A percentile compares a stretch with the other conserved stretches of the same genome.
Conservation (phyloP, 169 alveolate genomes). For the Plasmodium sp. region DNA sequence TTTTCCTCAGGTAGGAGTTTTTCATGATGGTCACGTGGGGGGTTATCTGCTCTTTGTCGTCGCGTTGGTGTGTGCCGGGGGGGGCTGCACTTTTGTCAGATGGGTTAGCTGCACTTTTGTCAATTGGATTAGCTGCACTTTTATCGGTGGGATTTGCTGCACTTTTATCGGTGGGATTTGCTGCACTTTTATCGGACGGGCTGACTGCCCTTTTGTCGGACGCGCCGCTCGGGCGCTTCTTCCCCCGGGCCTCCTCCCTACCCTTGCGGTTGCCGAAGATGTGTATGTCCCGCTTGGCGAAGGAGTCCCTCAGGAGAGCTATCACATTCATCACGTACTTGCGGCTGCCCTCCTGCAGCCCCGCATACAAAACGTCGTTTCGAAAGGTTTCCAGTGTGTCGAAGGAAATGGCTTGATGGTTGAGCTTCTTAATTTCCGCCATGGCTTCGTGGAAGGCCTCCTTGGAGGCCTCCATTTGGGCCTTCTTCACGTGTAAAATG, state of each 20-base stretch:
- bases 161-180: neutral
- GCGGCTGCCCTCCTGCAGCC: constrained; percentile 26
- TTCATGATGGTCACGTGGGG: constrained; percentile 72
- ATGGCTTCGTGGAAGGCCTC: constrained; percentile 62
- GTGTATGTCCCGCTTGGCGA: constrained; percentile 38
- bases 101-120: neutral
- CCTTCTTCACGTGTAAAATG: constrained; percentile 36
- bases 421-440: constrained; percentile 18
- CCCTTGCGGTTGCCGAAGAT: constrained; percentile 2
- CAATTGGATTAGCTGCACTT: neutral
- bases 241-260: neutral
- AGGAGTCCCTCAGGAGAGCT: constrained; percentile 6
- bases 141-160: neutral
- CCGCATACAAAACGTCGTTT: constrained; percentile 54
- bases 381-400: constrained; percentile 52
- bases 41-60: neutral
- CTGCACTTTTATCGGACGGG: neutral
- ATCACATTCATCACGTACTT: neutral
- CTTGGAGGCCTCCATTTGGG: constrained; percentile 26
- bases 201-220: neutral
- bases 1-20: constrained; percentile 31
- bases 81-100: neutral
- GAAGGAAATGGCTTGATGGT: constrained; percentile 8
- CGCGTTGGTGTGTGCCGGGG: neutral
- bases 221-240: neutral